A percentile compares a stretch with the other conserved stretches of the same genome.
phyloP scores from a whole-genome alignment of 495 filamentous ascomycete genomes.

The Neurospora sp. region DNA sequence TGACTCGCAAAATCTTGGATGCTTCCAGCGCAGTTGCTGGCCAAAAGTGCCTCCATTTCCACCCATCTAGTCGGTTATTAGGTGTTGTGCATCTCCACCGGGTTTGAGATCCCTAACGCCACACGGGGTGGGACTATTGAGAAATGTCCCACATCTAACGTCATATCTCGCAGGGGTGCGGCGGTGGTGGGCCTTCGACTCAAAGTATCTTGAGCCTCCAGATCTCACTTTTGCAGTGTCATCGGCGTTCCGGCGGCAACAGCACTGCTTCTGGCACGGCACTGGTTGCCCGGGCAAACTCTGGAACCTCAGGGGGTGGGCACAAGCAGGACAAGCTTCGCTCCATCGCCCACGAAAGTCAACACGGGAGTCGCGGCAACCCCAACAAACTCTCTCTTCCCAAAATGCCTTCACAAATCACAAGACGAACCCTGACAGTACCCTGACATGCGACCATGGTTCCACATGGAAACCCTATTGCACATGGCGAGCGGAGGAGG shows the following conservation, averaged over 20 bases:
- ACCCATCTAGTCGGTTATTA: neutral
- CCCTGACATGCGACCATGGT: neutral
- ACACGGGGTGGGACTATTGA: conserved; percentile 2
- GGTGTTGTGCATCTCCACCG: neutral
- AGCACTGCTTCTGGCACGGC: neutral
- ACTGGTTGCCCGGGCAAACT: neutral
- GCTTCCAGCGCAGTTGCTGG: neutral
- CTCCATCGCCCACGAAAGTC: neutral
- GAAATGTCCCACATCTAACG: neutral
- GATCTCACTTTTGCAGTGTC: conserved; percentile 16
- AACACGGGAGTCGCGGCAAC: neutral
- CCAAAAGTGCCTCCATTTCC: neutral
- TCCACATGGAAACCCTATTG: neutral
- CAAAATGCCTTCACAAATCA: neutral
- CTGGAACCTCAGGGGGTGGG: neutral
- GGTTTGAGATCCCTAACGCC: neutral
- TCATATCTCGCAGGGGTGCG: conserved; percentile 7
- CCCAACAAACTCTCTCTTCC: neutral
- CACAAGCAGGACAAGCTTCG: neutral
- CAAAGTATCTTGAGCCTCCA: neutral
- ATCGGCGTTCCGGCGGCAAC: conserved; percentile 5
- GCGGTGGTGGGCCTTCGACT: neutral
- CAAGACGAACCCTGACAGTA: neutral
- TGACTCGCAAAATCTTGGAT: neutral
- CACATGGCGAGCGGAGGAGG: neutral